Conservation (phyloP, 2,329 filamentous ascomycete genomes). For the Fusarium piperis region DNA sequence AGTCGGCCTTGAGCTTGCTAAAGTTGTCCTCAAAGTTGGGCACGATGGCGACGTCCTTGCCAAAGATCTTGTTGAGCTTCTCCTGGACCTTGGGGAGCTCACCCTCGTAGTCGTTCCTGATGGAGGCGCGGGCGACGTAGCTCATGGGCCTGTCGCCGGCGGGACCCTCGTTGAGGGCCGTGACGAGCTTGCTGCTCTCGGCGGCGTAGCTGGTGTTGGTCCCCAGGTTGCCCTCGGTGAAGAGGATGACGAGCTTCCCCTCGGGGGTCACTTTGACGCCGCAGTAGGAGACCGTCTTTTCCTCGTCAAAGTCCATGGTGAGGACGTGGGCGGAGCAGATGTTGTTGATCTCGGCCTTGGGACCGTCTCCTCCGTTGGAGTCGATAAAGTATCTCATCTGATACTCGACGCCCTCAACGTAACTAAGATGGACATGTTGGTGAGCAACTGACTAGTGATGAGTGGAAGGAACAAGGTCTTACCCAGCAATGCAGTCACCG, state of each 20-base stretch:
- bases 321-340: conserved; percentile 55
- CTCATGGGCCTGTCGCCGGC: conserved; percentile 48
- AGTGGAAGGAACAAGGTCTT: conserved; percentile 23
- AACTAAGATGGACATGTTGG: conserved; percentile 46
- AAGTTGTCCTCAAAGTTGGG: conserved; percentile 59
- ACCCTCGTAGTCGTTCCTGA: conserved; percentile 55
- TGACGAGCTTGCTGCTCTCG: conserved; percentile 49
- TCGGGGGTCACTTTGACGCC: conserved; percentile 54
- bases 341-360: conserved; percentile 58
- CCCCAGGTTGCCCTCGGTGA: conserved; percentile 54
- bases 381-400: conserved; percentile 52
- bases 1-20: conserved; percentile 50
- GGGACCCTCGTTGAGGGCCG: conserved; percentile 58
- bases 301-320: conserved; percentile 58
- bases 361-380: conserved; percentile 48
- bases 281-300: conserved; percentile 54
- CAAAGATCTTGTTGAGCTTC: conserved; percentile 52
- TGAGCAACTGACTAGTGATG: too few species aligned
- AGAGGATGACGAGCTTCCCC: conserved; percentile 60
- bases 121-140: conserved; percentile 54
- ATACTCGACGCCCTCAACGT: conserved; percentile 54
- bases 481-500: conserved; percentile 57
- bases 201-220: conserved; percentile 56
- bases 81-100: conserved; percentile 50
- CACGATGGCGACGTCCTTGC: conserved; percentile 56